phyloP scores from a whole-genome alignment of 768 basidiomycete species.

The Boletus coccyginus region DNA sequence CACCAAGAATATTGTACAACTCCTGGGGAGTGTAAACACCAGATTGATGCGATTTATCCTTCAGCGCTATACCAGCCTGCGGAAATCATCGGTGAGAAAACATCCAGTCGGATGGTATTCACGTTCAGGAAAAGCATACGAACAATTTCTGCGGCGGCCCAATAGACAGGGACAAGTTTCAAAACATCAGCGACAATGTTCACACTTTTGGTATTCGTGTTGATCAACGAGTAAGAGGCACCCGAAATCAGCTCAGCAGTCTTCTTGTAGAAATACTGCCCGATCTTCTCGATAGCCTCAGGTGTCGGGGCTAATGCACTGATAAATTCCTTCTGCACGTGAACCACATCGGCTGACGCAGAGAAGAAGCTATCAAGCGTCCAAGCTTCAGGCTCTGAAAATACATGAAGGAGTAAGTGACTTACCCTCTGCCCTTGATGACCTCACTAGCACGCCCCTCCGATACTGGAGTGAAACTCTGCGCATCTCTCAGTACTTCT shows the following conservation, averaged over 20 bases:
- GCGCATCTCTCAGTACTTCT: constrained; percentile 47
- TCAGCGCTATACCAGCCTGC: constrained; percentile 73
- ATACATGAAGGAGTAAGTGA: constrained; percentile 4
- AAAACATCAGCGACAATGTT: constrained; percentile 72
- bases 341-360: constrained; percentile 38
- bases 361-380: constrained; percentile 58
- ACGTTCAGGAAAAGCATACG: constrained; percentile 20
- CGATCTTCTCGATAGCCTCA: constrained; percentile 48
- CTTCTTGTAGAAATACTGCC: constrained; percentile 62
- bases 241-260: constrained; percentile 55
- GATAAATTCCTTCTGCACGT: constrained; percentile 47
- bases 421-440: constrained; percentile 58
- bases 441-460: constrained; percentile 50
- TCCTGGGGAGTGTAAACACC: constrained; percentile 64
- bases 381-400: neutral
- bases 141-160: constrained; percentile 70
- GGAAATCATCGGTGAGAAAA: neutral
- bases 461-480: constrained; percentile 48
- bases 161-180: constrained; percentile 61
- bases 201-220: constrained; percentile 49
- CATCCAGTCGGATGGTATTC: too few relatives aligned
- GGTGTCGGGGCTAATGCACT: constrained; percentile 46
- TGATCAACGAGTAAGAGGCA: constrained; percentile 56
- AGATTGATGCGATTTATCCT: constrained; percentile 47
- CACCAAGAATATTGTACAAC: constrained; percentile 60